A percentile compares a stretch with the other conserved stretches of the same genome.
phyloP scores from a whole-genome alignment of 108 stramenopile genomes.

The Cyclotella sp. region DNA sequence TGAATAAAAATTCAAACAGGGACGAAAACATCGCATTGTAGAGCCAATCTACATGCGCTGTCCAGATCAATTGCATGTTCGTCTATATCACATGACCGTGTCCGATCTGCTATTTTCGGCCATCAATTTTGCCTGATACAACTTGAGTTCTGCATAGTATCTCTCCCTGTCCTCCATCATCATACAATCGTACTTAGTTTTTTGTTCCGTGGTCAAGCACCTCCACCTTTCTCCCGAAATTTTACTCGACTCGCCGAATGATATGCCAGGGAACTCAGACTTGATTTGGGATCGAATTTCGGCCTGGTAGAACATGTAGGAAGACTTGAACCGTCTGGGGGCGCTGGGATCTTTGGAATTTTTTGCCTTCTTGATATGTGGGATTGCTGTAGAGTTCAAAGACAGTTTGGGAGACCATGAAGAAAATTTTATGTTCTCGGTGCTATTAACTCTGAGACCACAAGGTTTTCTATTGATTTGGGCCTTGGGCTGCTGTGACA shows the following conservation, averaged over 20 bases:
- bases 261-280: not conserved
- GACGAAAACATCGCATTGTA: not conserved
- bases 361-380: not conserved
- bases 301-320: not conserved
- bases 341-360: slow-evolving; percentile 1
- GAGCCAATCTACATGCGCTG: not conserved
- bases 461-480: no score
- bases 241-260: not conserved
- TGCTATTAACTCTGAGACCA: no score
- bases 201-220: not conserved
- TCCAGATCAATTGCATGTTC: no score
- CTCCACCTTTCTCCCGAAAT: not conserved
- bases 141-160: not conserved
- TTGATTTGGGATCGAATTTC: slow-evolving; percentile 2
- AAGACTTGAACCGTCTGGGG: not conserved
- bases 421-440: no score
- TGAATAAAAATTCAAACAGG: no score
- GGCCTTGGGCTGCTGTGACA: not conserved
- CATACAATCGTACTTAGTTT: not conserved
- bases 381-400: no score
- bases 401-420: no score
- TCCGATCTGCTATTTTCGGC: not conserved
- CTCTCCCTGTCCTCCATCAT: not conserved
- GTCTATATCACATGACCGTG: no score
- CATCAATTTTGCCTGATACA: not conserved